phyloP scores from a whole-genome alignment of 2,329 filamentous ascomycete genomes.

The Colletotrichum spaethianum region DNA sequence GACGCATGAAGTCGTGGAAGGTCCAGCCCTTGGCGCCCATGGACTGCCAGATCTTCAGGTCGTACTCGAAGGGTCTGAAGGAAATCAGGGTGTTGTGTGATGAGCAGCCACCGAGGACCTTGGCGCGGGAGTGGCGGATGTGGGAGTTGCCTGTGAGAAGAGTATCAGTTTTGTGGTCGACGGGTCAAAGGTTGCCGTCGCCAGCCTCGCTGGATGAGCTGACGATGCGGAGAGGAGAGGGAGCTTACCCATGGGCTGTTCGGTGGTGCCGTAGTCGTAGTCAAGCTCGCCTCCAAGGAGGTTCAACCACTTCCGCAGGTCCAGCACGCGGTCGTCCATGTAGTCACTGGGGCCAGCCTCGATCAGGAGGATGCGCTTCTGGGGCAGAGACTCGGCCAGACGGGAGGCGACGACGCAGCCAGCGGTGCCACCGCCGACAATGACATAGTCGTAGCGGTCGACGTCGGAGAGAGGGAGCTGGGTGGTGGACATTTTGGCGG shows the following conservation, averaged over 20 bases:
- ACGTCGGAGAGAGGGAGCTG: slow-evolving; percentile 74
- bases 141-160: slow-evolving; percentile 80
- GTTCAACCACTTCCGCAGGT: slow-evolving; percentile 88
- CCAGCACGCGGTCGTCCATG: slow-evolving; percentile 87
- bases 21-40: slow-evolving; percentile 88
- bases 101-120: slow-evolving; percentile 92
- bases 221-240: not conserved
- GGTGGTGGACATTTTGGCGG: slow-evolving; percentile 72
- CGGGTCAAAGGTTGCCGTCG: not conserved
- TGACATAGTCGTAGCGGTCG: slow-evolving; percentile 84
- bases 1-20: slow-evolving; percentile 86
- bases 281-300: slow-evolving; percentile 90
- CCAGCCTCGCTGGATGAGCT: not conserved
- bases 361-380: slow-evolving; percentile 85
- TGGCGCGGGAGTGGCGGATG: slow-evolving; percentile 92
- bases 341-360: slow-evolving; percentile 93
- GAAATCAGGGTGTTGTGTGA: slow-evolving; percentile 96
- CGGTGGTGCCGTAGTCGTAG: slow-evolving; percentile 90
- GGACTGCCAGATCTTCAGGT: slow-evolving; percentile 86
- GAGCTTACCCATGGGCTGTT: slow-evolving; percentile 81
- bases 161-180: not conserved
- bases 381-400: slow-evolving; percentile 85
- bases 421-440: slow-evolving; percentile 88
- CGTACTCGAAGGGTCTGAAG: slow-evolving; percentile 91
- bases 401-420: slow-evolving; percentile 88